Percentiles rank a stretch among this genome's conserved stretches.
Conservation (phyloP, 331 rosid species). For the Prunus yedoensis region DNA sequence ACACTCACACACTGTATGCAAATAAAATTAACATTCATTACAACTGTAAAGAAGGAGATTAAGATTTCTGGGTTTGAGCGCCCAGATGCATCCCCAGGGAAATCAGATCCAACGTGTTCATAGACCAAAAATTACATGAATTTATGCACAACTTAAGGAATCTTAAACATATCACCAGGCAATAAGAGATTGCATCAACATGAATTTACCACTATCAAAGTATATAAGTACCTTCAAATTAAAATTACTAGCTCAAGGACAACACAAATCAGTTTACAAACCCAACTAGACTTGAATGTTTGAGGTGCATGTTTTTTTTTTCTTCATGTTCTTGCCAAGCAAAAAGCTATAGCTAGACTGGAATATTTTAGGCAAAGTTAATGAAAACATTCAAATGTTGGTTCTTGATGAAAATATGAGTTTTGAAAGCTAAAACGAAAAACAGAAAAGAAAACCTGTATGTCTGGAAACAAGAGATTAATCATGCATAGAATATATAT, state of each 20-base stretch:
- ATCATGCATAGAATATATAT: too few relatives aligned
- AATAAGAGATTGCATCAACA: too few relatives aligned
- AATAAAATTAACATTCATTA: slow-evolving; percentile 16
- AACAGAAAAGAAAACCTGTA: background rate
- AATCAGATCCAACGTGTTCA: slow-evolving; percentile 20
- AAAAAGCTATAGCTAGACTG: background rate
- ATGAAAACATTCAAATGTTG: background rate
- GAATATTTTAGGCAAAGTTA: too few relatives aligned
- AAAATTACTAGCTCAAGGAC: too few relatives aligned
- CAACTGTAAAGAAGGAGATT: slow-evolving; percentile 10
- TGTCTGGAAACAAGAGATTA: background rate
- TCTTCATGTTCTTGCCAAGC: background rate
- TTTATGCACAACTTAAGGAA: too few relatives aligned
- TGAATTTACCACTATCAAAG: too few relatives aligned
- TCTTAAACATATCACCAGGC: too few relatives aligned
- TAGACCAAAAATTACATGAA: too few relatives aligned
- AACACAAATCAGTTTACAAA: too few relatives aligned
- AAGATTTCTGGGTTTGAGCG: slow-evolving; percentile 18
- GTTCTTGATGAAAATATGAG: background rate
- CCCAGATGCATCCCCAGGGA: slow-evolving; percentile 5
- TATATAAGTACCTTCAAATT: too few relatives aligned
- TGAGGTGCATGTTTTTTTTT: background rate
- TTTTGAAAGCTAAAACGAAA: background rate
- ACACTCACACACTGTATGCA: background rate
- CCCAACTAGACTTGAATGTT: too few relatives aligned